Conservation (phyloP, 2,329 filamentous ascomycete genomes). For the Celoporthe dispersa region DNA sequence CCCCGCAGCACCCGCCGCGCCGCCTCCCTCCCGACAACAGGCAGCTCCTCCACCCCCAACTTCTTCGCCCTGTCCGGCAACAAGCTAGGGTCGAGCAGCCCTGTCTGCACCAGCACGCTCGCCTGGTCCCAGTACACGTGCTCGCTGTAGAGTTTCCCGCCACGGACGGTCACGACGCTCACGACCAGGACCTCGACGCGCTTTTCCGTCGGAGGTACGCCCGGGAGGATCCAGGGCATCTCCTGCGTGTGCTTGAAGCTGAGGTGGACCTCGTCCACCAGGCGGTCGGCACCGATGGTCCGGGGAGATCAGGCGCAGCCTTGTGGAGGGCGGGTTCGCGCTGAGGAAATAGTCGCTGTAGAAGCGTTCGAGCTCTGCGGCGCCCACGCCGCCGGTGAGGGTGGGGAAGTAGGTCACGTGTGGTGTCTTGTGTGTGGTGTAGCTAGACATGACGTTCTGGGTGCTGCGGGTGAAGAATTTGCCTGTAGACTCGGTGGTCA, state of each 20-base stretch:
- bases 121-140: slow-evolving; percentile 69
- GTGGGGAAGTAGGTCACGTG: slow-evolving; percentile 74
- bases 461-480: slow-evolving; percentile 63
- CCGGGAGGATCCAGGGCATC: slow-evolving; percentile 66
- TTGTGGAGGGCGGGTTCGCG: slow-evolving; percentile 63
- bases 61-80: slow-evolving; percentile 42
- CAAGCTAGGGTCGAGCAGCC: slow-evolving; percentile 52
- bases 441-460: slow-evolving; percentile 64
- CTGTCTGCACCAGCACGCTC: slow-evolving; percentile 62
- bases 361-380: slow-evolving; percentile 62
- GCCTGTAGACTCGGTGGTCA: slow-evolving; percentile 34
- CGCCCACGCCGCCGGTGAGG: slow-evolving; percentile 65
- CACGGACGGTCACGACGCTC: slow-evolving; percentile 61
- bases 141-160: slow-evolving; percentile 64
- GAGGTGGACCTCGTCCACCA: slow-evolving; percentile 67
- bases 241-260: slow-evolving; percentile 60
- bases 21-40: slow-evolving; percentile 46
- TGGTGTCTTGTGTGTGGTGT: slow-evolving; percentile 63
- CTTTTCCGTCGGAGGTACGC: slow-evolving; percentile 58
- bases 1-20: slow-evolving; percentile 43
- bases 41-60: slow-evolving; percentile 42
- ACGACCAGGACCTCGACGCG: slow-evolving; percentile 61
- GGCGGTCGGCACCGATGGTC: slow-evolving; percentile 66
- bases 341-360: slow-evolving; percentile 69
- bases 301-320: slow-evolving; percentile 66